phyloP scores from a whole-genome alignment of 2,329 filamentous ascomycete genomes.

The Aspergillus floridensis region DNA sequence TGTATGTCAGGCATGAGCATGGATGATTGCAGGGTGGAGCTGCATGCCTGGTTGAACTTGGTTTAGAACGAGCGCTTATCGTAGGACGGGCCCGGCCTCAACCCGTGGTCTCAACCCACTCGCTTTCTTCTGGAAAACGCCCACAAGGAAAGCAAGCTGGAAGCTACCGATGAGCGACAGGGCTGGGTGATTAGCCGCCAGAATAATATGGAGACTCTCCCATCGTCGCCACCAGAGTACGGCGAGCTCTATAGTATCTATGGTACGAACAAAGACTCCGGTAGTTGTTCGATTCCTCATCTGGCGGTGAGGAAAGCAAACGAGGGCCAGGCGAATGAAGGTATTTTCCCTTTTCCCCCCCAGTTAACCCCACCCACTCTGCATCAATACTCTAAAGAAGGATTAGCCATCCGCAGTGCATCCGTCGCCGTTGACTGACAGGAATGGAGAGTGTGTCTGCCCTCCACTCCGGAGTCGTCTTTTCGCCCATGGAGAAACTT shows the following conservation, averaged over 20 bases:
- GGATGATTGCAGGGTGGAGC: conserved; percentile 2
- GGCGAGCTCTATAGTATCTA: background rate
- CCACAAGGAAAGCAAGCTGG: conserved; percentile 5
- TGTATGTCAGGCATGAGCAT: conserved; percentile 12
- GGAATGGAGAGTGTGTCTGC: background rate
- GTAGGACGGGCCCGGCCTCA: conserved; percentile 1
- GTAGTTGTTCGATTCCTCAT: conserved; percentile 11
- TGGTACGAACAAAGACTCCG: conserved; percentile 3
- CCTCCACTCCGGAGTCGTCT: background rate
- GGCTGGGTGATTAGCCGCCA: conserved; percentile 7
- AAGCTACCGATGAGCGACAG: conserved; percentile 12
- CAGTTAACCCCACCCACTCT: conserved; percentile 23
- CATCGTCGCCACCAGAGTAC: background rate
- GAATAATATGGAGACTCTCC: background rate
- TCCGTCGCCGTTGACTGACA: conserved; percentile 2
- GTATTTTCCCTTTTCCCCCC: conserved; percentile 3
- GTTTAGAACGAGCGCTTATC: background rate
- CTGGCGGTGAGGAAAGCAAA: conserved; percentile 26
- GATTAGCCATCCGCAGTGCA: conserved; percentile 8
- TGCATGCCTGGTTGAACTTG: background rate
- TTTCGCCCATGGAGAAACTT: background rate
- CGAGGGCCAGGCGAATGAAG: conserved; percentile 21
- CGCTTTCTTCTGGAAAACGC: conserved; percentile 16
- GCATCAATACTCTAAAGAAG: conserved; percentile 12
- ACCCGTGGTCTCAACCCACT: conserved; percentile 1